These are phyloP conservation scores for Paecilomyces niveus DNA, from an alignment of 2,329 filamentous ascomycete species.

Conservation along the genomic window DNA sequence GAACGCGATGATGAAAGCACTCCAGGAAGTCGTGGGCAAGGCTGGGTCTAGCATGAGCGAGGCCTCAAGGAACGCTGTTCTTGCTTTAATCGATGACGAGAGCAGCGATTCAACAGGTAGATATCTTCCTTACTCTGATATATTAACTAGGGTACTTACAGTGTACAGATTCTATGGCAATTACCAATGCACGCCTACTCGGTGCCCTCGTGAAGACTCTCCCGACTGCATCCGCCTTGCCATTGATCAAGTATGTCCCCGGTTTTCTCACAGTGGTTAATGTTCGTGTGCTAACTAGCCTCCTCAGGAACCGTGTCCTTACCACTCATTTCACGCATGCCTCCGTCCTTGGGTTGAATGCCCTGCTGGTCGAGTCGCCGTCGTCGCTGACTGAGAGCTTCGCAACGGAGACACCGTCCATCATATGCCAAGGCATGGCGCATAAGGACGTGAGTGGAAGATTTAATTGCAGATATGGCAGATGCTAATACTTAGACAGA, in stretches of 20 bases:
- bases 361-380: slow-evolving; percentile 75
- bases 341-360: slow-evolving; percentile 81
- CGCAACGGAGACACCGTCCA: slow-evolving; percentile 65
- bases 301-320: slow-evolving; percentile 66
- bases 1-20: slow-evolving; percentile 92
- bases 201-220: slow-evolving; percentile 86
- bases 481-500: slow-evolving; percentile 38
- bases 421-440: slow-evolving; percentile 72
- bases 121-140: slow-evolving; percentile 4
- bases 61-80: slow-evolving; percentile 73
- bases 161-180: slow-evolving; percentile 58
- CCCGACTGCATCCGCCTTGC: slow-evolving; percentile 59
- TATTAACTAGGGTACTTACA: slow-evolving; percentile 6
- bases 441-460: slow-evolving; percentile 61
- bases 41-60: slow-evolving; percentile 94
- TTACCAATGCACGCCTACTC: slow-evolving; percentile 84
- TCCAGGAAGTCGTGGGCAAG: slow-evolving; percentile 95
- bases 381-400: slow-evolving; percentile 61
- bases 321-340: slow-evolving; percentile 67
- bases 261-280: neutral
- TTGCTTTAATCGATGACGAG: slow-evolving; percentile 82
- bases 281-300: slow-evolving; percentile 28
- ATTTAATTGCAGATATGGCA: neutral
- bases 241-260: slow-evolving; percentile 47
- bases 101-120: slow-evolving; percentile 63